Percentiles rank a stretch among this genome's conserved stretches.
phyloP scores from a whole-genome alignment of 2,329 filamentous ascomycete genomes.

The Xylariaceae sp. region DNA sequence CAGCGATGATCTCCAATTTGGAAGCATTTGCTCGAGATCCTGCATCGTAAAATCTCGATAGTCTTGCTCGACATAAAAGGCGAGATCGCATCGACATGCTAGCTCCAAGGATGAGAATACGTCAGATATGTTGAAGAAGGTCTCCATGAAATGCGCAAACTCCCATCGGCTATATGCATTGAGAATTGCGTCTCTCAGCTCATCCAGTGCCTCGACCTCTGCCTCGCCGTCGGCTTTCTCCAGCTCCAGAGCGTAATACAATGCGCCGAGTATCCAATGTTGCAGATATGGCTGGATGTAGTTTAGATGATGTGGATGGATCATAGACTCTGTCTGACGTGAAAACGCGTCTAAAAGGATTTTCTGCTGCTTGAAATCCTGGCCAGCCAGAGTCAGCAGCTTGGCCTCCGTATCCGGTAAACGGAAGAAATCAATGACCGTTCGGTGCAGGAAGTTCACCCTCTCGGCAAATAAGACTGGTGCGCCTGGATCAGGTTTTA shows the following conservation, averaged over 20 bases:
- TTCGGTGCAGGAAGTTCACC: slow-evolving; percentile 3
- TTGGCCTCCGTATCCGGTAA: neutral
- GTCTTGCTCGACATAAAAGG: slow-evolving; percentile 1
- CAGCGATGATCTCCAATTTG: neutral
- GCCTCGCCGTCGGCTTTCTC: neutral
- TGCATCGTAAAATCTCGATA: neutral
- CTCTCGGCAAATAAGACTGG: slow-evolving; percentile 1
- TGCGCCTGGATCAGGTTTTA: slow-evolving; percentile 1
- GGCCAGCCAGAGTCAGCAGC: neutral
- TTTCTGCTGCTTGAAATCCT: neutral
- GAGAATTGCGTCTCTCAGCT: neutral
- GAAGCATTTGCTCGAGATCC: neutral
- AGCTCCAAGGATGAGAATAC: slow-evolving; percentile 2
- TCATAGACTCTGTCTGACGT: slow-evolving; percentile 2
- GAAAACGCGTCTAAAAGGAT: slow-evolving; percentile 1
- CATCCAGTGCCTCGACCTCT: slow-evolving; percentile 3
- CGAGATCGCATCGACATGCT: slow-evolving; percentile 4
- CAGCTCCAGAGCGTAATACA: slow-evolving; percentile 4
- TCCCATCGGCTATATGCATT: slow-evolving; percentile 1
- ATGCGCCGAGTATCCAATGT: slow-evolving; percentile 1
- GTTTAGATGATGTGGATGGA: neutral
- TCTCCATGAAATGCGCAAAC: slow-evolving; percentile 3
- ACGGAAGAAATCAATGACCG: slow-evolving; percentile 5
- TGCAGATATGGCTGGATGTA: slow-evolving; percentile 1
- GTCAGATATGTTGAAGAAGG: neutral